Conservation (phyloP, 306 rosid species). For the apple (Malus domestica) region DNA sequence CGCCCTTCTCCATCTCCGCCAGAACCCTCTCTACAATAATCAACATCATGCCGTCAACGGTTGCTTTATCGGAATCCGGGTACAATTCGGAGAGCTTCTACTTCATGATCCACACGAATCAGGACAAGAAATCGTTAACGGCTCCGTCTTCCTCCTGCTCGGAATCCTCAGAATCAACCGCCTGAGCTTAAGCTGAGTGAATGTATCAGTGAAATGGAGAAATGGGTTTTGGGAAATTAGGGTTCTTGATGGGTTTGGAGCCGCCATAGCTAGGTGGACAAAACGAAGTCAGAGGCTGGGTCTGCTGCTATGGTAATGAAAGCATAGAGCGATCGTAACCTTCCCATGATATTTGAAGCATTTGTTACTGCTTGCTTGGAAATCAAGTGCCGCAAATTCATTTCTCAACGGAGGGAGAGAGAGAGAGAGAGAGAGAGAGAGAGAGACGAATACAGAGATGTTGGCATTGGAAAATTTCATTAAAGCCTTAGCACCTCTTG, state of each 20-base stretch:
- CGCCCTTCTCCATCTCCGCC: constrained; percentile 52
- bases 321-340: constrained; percentile 1
- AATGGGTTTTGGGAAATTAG: neutral
- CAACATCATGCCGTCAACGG: constrained; percentile 55
- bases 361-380: constrained; percentile 26
- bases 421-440: no score
- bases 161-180: neutral
- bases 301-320: neutral
- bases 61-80: constrained; percentile 51
- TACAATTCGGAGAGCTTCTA: constrained; percentile 38
- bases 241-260: neutral
- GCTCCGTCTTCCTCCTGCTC: neutral
- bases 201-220: constrained; percentile 7
- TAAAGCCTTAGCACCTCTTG: no score
- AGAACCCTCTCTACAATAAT: constrained; percentile 52
- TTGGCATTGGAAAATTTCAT: no score
- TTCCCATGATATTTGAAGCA: constrained; percentile 25
- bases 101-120: constrained; percentile 75
- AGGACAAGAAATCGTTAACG: constrained; percentile 60
- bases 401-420: neutral
- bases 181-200: constrained; percentile 26
- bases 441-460: no score
- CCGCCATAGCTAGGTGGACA: neutral
- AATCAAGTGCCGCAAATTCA: constrained; percentile 43
- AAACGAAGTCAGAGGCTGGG: constrained; percentile 8